Evolutionary conservation across 345 rosid genomes (phyloP).

Genomic region (Aquilaria malaccensis): DNA sequence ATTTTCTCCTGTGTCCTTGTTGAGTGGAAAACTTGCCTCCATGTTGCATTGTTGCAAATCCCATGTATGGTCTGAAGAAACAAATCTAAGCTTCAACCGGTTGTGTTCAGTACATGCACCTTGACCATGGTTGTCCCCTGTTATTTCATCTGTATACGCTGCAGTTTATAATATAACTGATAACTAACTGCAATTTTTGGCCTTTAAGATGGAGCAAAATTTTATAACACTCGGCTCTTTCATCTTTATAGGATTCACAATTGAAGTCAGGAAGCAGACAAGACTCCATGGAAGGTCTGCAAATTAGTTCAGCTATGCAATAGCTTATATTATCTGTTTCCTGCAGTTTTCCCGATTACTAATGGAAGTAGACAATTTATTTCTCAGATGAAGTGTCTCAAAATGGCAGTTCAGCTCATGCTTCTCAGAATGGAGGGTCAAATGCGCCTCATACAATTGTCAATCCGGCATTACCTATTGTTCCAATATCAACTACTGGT

Average conservation of each 20-base stretch:
- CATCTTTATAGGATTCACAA: constrained; percentile 51
- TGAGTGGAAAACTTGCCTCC: no score
- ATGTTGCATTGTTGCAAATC: no score
- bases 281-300: constrained; percentile 64
- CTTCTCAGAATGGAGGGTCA: constrained; percentile 60
- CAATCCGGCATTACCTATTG: constrained; percentile 43
- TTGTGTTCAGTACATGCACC: no score
- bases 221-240: constrained; percentile 8
- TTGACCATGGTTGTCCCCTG: no score
- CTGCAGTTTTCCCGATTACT: constrained; percentile 8
- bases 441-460: constrained; percentile 36
- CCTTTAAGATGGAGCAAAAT: not conserved
- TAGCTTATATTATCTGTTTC: not conserved
- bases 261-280: constrained; percentile 72
- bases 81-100: no score
- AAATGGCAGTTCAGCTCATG: constrained; percentile 64
- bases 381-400: constrained; percentile 57
- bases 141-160: no score
- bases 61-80: no score
- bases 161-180: no score
- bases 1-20: no score
- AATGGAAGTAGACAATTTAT: constrained; percentile 16
- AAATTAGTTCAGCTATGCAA: constrained; percentile 5
- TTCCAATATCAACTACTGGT: constrained; percentile 60
- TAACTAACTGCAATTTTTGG: no score